Base-by-base conservation (phyloP, 805 yeast genomes). In the Sugiyamaella mastotermitis region DNA sequence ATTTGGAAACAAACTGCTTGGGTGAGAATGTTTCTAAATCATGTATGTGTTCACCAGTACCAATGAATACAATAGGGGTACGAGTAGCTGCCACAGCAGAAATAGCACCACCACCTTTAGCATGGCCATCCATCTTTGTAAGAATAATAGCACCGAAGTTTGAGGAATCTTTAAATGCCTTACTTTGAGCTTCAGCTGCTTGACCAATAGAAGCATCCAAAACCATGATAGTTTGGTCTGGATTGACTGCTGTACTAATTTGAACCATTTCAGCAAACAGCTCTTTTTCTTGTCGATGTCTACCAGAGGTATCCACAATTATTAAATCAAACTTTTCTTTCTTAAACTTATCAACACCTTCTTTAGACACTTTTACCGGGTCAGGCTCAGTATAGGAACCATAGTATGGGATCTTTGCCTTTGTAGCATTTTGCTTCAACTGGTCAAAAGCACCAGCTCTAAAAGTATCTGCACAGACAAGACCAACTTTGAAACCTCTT, bases 381-480 rank as follows among this genome's bases (percentile, higher is more conserved):
- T 92, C 94, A 1, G 94, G 84, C 65, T 90, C 97, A 2, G 92
- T 78, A 61, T 92, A 92, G 5, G 95, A 83, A 52, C 98, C 98
- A 60, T 78, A 90, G 62, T 77, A 90, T 31, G 98, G 97, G 40
- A 90, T 85, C 50, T 82, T 78, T 1, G 98, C 94, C 66, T 86
- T 85, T 38, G 90, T 86, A 17, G 98, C 97, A 62, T 90, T 90
- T 64, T 90, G 98, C 60, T 92, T 90, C 63, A 90, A 74, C 69
- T 90, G 98, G 64, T 90, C 98, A 68, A 90, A 90, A 2, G 98
- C 98, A 72, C 98, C 98, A 25, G 98, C 98, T 72, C 98, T 80
- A 71, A 90, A 92, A 21, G 98, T 92, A 68, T 92, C 98, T 1
- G 98, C 98, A 75, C 98, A 92, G 18, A 92, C 97, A 57, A 92